These are phyloP conservation scores for Tetracentron sinense DNA, from an alignment of 164 flowering plant genomes.

Conservation along the genomic window DNA sequence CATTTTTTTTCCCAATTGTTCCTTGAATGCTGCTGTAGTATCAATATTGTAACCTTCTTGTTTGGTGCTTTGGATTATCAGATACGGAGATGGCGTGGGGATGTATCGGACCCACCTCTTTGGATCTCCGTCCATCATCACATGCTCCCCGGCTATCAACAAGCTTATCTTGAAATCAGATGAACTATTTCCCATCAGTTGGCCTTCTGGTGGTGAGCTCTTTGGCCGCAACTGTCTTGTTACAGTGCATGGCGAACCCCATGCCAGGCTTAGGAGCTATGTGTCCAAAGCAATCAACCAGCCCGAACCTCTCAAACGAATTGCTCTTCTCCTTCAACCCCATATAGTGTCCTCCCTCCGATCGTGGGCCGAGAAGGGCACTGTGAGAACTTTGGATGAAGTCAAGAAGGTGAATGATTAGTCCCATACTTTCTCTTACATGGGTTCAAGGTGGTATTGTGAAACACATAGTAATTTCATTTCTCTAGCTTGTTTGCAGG, in stretches of 20 bases:
- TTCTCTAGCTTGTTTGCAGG: conserved; percentile 15
- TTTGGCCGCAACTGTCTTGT: conserved; percentile 29
- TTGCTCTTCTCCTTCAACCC: conserved; percentile 34
- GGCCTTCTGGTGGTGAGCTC: conserved; percentile 40
- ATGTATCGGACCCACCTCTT: conserved; percentile 43
- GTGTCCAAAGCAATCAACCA: conserved; percentile 23
- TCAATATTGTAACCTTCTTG: no score
- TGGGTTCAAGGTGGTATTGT: no score
- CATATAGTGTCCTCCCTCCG: conserved; percentile 20
- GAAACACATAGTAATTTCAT: no score
- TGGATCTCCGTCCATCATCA: no score
- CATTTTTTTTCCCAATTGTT: no score
- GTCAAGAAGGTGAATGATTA: conserved; percentile 30
- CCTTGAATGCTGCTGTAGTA: no score
- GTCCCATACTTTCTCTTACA: no score
- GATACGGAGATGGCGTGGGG: conserved; percentile 49
- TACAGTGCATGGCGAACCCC: conserved; percentile 30
- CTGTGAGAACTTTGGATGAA: conserved; percentile 22
- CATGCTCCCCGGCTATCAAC: conserved; percentile 31
- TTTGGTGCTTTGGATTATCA: conserved; percentile 7
- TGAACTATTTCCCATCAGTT: conserved; percentile 19
- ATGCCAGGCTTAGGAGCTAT: conserved; percentile 26
- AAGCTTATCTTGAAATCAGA: conserved; percentile 34
- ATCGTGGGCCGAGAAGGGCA: conserved; percentile 24
- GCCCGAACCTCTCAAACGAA: conserved; percentile 33